Percentiles rank a stretch among this genome's conserved stretches.
Conservation (phyloP, 2,329 filamentous ascomycete species). For the Fusarium abutilonis region DNA sequence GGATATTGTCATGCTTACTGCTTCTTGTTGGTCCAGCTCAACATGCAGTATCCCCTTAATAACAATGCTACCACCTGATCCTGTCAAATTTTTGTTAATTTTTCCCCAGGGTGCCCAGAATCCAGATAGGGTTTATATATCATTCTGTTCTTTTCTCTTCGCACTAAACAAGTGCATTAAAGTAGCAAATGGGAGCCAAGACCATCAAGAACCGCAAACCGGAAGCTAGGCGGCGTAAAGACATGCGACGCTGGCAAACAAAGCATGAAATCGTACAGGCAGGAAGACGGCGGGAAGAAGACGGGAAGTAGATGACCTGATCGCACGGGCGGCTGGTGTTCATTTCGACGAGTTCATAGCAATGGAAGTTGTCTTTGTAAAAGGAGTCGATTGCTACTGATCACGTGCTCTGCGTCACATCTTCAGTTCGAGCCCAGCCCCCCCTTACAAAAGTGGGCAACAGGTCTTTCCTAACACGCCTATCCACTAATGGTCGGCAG, state of each 20-base stretch:
- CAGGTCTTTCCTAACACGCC: constrained; percentile 13
- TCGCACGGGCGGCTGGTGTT: not conserved
- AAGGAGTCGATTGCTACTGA: not conserved
- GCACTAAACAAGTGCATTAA: not conserved
- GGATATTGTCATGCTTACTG: not conserved
- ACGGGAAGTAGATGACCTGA: not conserved
- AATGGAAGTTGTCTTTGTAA: constrained; percentile 6
- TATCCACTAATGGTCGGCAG: constrained; percentile 10
- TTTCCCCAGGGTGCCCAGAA: constrained; percentile 1
- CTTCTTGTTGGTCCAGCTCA: constrained; percentile 2
- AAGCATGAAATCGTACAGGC: not conserved
- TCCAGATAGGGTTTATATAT: not conserved
- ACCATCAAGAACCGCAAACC: constrained; percentile 1
- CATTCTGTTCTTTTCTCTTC: not conserved
- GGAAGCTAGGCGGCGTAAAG: not conserved
- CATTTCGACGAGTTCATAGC: not conserved
- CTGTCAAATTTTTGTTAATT: constrained; percentile 14
- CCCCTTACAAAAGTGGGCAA: constrained; percentile 5
- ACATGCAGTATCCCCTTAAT: constrained; percentile 7
- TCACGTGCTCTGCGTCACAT: constrained; percentile 24
- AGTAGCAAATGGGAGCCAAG: not conserved
- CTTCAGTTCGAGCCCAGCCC: constrained; percentile 5
- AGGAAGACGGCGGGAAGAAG: not conserved
- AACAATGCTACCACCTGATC: not conserved
- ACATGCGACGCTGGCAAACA: not conserved